Conservation (phyloP, 108 stramenopile genomes). For the Pseudonitzschia multistriata region DNA sequence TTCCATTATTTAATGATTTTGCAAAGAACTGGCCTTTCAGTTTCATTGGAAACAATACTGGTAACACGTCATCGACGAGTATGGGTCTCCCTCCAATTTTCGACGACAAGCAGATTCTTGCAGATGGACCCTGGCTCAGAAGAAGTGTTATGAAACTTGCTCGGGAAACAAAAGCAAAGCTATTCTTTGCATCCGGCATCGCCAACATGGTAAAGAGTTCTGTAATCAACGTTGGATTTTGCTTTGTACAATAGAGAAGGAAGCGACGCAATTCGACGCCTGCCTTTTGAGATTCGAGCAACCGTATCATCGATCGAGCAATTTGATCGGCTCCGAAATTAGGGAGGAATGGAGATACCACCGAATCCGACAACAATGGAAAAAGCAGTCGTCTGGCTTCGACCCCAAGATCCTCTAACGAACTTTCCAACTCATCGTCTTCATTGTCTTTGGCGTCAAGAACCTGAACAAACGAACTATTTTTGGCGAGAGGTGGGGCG, state of each 20-base stretch:
- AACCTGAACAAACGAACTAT: constrained; percentile 25
- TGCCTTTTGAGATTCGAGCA: constrained; percentile 31
- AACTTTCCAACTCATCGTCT: constrained; percentile 6
- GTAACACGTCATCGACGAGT: constrained; percentile 23
- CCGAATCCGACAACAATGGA: constrained; percentile 47
- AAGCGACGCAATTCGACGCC: constrained; percentile 40
- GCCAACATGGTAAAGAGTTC: constrained; percentile 47
- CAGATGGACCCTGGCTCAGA: constrained; percentile 48
- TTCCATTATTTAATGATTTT: constrained; percentile 58
- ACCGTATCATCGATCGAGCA: constrained; percentile 33
- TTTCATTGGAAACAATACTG: constrained; percentile 44
- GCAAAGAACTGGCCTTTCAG: constrained; percentile 46
- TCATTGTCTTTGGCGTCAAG: constrained; percentile 34
- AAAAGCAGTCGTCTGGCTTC: constrained; percentile 66
- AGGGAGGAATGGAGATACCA: constrained; percentile 56
- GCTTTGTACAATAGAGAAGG: constrained; percentile 39
- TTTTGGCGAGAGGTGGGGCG: constrained; percentile 48
- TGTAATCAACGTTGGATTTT: constrained; percentile 49
- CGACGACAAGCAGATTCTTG: constrained; percentile 8
- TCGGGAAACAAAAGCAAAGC: constrained; percentile 48
- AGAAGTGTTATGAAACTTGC: constrained; percentile 49
- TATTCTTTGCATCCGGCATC: constrained; percentile 57
- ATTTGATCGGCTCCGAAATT: constrained; percentile 28
- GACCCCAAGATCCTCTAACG: constrained; percentile 31
- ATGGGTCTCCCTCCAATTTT: not conserved